Percentiles rank a stretch among this genome's conserved stretches.
Evolutionary conservation across 2,329 filamentous ascomycete genomes (phyloP).

Genomic region (Mycocentrospora acerina): DNA sequence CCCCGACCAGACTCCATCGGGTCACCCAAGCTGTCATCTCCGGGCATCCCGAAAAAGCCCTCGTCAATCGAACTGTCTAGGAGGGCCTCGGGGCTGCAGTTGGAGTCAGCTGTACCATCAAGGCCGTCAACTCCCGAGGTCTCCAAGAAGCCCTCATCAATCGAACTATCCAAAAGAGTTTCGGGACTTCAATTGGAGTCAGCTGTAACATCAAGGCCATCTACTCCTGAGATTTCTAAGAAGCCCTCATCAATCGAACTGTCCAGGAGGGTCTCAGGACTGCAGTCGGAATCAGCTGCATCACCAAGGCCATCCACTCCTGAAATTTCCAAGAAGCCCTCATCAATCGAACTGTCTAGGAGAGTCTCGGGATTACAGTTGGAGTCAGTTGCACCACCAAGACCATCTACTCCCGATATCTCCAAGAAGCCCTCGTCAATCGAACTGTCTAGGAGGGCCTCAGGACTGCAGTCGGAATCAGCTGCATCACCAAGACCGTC

Average conservation of each 20-base stretch:
- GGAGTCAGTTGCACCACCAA: constrained; percentile 11
- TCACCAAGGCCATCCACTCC: constrained; percentile 29
- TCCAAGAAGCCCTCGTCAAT: constrained; percentile 8
- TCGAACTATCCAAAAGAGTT: constrained; percentile 1
- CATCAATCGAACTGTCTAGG: constrained; percentile 20
- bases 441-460: constrained; percentile 1
- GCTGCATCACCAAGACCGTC: too few species aligned
- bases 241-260: constrained; percentile 24
- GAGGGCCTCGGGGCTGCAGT: constrained; percentile 16
- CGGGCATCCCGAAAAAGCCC: constrained; percentile 30
- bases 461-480: not conserved
- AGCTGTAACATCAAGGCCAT: constrained; percentile 3
- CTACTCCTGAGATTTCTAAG: constrained; percentile 3
- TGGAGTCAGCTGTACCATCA: too few species aligned
- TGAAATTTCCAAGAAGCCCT: constrained; percentile 29
- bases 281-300: constrained; percentile 21
- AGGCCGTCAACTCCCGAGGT: too few species aligned
- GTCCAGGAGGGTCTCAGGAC: constrained; percentile 17
- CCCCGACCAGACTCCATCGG: constrained; percentile 24
- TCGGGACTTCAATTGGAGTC: constrained; percentile 7
- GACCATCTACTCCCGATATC: constrained; percentile 3
- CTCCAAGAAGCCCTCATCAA: constrained; percentile 7
- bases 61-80: constrained; percentile 21
- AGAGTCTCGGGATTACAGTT: constrained; percentile 18
- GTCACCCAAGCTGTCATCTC: constrained; percentile 27